Evolutionary conservation across 2,329 filamentous ascomycete genomes (phyloP).

Genomic region (Teratosphaeria epicoccoides): DNA sequence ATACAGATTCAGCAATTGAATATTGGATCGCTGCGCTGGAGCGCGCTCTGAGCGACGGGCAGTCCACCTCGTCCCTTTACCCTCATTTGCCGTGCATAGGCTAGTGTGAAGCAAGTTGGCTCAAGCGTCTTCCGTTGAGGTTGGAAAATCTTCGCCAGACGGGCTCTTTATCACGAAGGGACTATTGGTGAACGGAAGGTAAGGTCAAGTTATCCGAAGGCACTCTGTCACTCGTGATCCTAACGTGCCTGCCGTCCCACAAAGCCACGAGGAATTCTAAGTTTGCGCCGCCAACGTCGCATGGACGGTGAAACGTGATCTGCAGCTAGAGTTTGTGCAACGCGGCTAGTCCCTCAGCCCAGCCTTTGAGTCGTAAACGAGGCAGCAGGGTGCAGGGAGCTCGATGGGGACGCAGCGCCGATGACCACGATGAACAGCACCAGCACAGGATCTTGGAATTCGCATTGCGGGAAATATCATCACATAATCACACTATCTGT

Average conservation of each 20-base stretch:
- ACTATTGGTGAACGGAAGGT: not conserved
- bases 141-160: not conserved
- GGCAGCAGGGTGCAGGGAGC: not conserved
- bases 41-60: not conserved
- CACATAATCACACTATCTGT: not conserved
- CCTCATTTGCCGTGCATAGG: conserved; percentile 7
- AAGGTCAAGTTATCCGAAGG: too few relatives aligned
- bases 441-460: not conserved
- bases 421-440: not conserved
- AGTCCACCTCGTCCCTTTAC: not conserved
- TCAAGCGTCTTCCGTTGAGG: not conserved
- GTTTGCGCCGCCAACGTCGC: not conserved
- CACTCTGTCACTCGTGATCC: not conserved
- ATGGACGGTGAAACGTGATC: not conserved
- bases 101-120: conserved; percentile 4
- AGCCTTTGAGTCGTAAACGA: not conserved
- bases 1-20: not conserved
- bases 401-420: not conserved
- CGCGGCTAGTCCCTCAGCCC: not conserved
- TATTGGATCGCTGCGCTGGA: not conserved
- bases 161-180: not conserved
- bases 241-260: not conserved
- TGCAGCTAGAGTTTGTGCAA: not conserved
- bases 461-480: not conserved
- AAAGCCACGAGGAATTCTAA: not conserved